Evolutionary conservation across 805 yeast species (phyloP).

Genomic region (Myxozyma udenii): DNA sequence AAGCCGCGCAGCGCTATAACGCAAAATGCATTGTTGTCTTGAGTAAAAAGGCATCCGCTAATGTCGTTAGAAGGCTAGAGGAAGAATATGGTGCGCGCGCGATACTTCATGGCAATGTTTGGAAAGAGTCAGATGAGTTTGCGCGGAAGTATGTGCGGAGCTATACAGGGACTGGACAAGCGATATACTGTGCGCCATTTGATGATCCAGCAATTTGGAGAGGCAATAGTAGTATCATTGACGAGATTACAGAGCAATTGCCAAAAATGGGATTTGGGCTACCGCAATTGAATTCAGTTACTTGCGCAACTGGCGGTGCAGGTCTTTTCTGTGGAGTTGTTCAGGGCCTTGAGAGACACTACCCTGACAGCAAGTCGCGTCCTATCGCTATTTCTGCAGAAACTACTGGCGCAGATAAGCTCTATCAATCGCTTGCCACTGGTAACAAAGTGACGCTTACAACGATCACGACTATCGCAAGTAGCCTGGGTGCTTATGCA

Average conservation of each 20-base stretch:
- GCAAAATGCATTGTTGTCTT: slow-evolving; percentile 57
- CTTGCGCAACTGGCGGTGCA: slow-evolving; percentile 95
- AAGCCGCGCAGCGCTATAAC: slow-evolving; percentile 68
- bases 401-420: slow-evolving; percentile 61
- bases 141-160: slow-evolving; percentile 74
- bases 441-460: slow-evolving; percentile 46
- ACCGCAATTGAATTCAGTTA: slow-evolving; percentile 68
- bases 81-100: slow-evolving; percentile 50
- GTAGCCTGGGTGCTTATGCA: slow-evolving; percentile 60
- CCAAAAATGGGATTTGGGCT: slow-evolving; percentile 44
- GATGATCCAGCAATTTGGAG: slow-evolving; percentile 91
- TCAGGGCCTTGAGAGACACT: slow-evolving; percentile 66
- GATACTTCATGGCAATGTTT: slow-evolving; percentile 69
- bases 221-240: slow-evolving; percentile 91
- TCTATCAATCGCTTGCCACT: slow-evolving; percentile 50
- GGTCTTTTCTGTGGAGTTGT: slow-evolving; percentile 89
- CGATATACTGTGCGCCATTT: slow-evolving; percentile 88
- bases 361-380: slow-evolving; percentile 31
- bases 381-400: slow-evolving; percentile 51
- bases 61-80: slow-evolving; percentile 48
- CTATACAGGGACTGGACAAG: slow-evolving; percentile 47
- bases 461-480: slow-evolving; percentile 53
- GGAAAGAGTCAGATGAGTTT: slow-evolving; percentile 74
- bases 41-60: slow-evolving; percentile 49
- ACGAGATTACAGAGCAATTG: slow-evolving; percentile 80